These are phyloP conservation scores for Chlorella sp. DNA, from an alignment of 139 green algal genomes.

Conservation along the genomic window DNA sequence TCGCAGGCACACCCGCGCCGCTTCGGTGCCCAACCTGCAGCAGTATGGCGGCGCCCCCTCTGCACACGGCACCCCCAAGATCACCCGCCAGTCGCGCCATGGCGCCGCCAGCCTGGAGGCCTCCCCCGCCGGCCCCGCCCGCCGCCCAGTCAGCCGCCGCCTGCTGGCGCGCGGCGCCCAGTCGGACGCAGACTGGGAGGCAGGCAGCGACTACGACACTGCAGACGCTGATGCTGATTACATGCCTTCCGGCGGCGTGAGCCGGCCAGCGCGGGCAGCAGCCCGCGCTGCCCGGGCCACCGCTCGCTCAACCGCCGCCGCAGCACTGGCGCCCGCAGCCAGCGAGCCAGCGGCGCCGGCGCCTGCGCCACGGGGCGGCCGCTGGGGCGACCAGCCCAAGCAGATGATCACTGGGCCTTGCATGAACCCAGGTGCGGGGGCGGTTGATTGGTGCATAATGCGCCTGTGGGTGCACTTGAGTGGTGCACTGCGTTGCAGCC, in stretches of 20 bases:
- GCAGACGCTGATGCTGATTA: too few species aligned
- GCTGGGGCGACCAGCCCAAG: constrained; percentile 18
- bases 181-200: constrained; percentile 12
- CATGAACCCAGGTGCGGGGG: constrained; percentile 17
- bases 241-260: too few species aligned
- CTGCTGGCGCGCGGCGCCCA: background rate
- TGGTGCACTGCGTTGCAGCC: too few species aligned
- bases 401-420: constrained; percentile 21
- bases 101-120: background rate
- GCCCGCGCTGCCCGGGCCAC: too few species aligned
- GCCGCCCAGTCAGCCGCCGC: constrained; percentile 14
- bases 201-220: too few species aligned
- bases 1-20: background rate
- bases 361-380: too few species aligned
- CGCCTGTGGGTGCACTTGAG: too few species aligned
- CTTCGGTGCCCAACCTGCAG: constrained; percentile 6
- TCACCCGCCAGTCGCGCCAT: background rate
- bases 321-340: too few species aligned
- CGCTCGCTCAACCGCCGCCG: too few species aligned
- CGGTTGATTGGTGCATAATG: too few species aligned
- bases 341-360: too few species aligned
- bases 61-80: background rate
- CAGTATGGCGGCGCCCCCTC: background rate
- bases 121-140: background rate
- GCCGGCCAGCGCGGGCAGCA: too few species aligned